Evolutionary conservation across 495 filamentous ascomycete species (phyloP), one percentile per base, ranked within the genome.

Genomic region (Clohesyomyces aquaticus): DNA sequence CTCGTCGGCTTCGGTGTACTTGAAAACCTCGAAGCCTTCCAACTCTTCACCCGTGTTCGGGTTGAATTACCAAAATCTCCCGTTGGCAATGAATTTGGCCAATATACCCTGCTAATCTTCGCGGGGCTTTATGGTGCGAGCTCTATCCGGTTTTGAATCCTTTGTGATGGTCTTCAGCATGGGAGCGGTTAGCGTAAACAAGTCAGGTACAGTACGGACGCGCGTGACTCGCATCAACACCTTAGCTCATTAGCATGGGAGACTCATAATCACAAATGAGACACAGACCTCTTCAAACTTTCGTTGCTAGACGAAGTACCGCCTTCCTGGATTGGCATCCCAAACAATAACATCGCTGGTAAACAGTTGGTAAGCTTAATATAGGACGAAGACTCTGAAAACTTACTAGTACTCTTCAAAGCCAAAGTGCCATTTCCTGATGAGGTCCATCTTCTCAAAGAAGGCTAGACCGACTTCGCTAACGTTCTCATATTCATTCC

Each of bases 361-460:
- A n/a, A n/a, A n/a, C n/a, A n/a, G n/a, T n/a, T n/a, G n/a, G n/a
- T n/a, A n/a, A n/a, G n/a, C n/a, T n/a, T n/a, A n/a, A n/a, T n/a
- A n/a, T n/a, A n/a, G n/a, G n/a, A n/a, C n/a, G n/a, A n/a, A n/a
- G n/a, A n/a, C n/a, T n/a, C n/a, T n/a, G n/a, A n/a, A n/a, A n/a
- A n/a, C n/a, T n/a, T n/a, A n/a, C n/a, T 80, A 79, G 60, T 79
- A 82, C 22, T 80, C 77, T 25, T 77, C 72, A 59, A 82, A 83
- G 12, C 71, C 71, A 27, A 83, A 76, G 27, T 73, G 72, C 80
- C 80, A 83, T 35, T 75, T 63, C 35, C 80, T 59, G 12, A 55
- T 35, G 4, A 59, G 50, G 16, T 80, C 77, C 45, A 79, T 74
- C 45, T 72, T 63, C 3, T 77, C 72, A 43, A 79, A 80, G 50